Percentiles rank a stretch among this genome's conserved stretches.
Conservation (phyloP, 305 asterid species). For the Fraxinus ornus region DNA sequence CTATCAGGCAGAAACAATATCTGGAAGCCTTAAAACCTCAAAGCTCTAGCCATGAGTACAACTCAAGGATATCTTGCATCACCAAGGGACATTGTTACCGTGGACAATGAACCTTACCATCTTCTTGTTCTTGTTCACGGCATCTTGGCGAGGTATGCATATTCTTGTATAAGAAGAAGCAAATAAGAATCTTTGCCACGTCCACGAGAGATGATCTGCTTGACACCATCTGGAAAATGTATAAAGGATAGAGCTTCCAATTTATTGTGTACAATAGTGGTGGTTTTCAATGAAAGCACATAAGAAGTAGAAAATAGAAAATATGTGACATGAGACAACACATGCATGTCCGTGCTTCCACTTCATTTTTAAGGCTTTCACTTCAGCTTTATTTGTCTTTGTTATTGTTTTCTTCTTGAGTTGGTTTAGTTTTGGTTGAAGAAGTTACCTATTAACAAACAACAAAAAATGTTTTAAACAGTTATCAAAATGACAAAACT, state of each 20-base stretch:
- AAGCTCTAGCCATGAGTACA: conserved; percentile 56
- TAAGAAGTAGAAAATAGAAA: neutral
- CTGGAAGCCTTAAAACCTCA: conserved; percentile 43
- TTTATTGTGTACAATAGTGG: neutral
- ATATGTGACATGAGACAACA: neutral
- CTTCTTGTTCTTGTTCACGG: conserved; percentile 98
- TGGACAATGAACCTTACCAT: conserved; percentile 75
- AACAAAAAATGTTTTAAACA: neutral
- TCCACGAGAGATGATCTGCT: neutral
- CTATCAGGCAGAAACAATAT: conserved; percentile 52
- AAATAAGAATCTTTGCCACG: conserved; percentile 10
- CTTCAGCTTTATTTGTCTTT: neutral
- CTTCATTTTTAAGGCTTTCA: neutral
- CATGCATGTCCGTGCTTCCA: neutral
- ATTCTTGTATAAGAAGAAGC: conserved; percentile 16
- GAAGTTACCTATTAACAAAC: neutral
- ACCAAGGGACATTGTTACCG: conserved; percentile 36
- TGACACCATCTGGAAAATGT: conserved; percentile 7
- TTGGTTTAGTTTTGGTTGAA: neutral
- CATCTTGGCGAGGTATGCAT: conserved; percentile 77
- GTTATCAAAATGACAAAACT: neutral
- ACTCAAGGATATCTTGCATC: conserved; percentile 56
- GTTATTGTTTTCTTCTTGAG: neutral
- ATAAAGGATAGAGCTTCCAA: neutral
- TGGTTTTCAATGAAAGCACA: conserved; percentile 15